A percentile compares a stretch with the other conserved stretches of the same genome.
phyloP scores from a whole-genome alignment of 129 eudicot genomes.

The Ambrosia artemisiifolia region DNA sequence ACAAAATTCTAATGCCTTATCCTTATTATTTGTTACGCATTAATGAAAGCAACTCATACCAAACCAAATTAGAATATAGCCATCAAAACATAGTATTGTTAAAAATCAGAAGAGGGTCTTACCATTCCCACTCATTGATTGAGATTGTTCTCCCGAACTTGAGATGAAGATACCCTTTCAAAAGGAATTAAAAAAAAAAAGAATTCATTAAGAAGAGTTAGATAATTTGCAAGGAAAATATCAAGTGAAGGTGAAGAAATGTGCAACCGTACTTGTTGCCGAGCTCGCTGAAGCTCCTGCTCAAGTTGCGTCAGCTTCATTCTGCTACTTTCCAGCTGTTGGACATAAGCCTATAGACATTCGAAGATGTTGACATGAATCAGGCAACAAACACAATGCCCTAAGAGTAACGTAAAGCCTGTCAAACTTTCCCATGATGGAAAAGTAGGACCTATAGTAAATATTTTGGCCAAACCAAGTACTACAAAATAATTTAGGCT shows the following conservation, averaged over 20 bases:
- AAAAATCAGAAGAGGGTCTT: slow-evolving; percentile 20
- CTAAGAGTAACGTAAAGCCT: not conserved
- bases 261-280: slow-evolving; percentile 71
- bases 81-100: not conserved
- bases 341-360: slow-evolving; percentile 75
- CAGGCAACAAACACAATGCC: not conserved
- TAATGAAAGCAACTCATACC: not conserved
- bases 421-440: not conserved
- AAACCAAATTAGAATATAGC: not conserved
- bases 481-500: not conserved
- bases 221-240: not conserved
- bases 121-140: slow-evolving; percentile 90
- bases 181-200: slow-evolving; percentile 10
- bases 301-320: slow-evolving; percentile 95
- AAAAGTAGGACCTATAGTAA: not conserved
- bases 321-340: slow-evolving; percentile 94
- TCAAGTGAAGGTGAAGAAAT: slow-evolving; percentile 8
- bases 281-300: slow-evolving; percentile 97
- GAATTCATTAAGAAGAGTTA: slow-evolving; percentile 7
- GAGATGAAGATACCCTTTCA: slow-evolving; percentile 90
- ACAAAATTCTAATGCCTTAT: not conserved
- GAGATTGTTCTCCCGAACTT: slow-evolving; percentile 92
- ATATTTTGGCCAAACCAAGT: not conserved
- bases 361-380: not conserved
- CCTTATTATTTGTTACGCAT: not conserved